Conservation (phyloP, 306 rosid species). For the Quercus aquifolioides region DNA sequence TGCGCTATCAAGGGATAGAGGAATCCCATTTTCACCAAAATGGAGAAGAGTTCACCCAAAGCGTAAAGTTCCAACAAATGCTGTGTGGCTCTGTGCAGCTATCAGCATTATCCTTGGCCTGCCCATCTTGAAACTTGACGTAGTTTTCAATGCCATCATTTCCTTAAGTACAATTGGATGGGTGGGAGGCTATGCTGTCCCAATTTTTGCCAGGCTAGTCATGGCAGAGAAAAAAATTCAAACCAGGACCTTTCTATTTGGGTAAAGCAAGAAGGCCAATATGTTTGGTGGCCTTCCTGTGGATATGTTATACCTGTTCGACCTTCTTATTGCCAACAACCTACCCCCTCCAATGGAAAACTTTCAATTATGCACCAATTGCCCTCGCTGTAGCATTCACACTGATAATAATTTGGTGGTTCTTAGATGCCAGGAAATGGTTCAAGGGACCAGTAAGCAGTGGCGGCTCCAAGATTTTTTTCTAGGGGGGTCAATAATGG, state of each 20-base stretch:
- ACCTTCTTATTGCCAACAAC: not conserved
- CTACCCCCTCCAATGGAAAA: not conserved
- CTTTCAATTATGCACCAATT: not conserved
- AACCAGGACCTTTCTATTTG: conserved; percentile 1
- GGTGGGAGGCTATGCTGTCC: conserved; percentile 1
- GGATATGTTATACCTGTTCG: not conserved
- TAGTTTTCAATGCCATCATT: not conserved
- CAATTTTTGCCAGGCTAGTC: not conserved
- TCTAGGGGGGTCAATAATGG: too few relatives aligned
- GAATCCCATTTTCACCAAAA: not conserved
- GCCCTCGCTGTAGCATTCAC: not conserved
- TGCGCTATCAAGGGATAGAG: not conserved
- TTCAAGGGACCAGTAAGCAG: too few relatives aligned
- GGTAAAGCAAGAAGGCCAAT: not conserved
- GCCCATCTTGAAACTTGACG: not conserved
- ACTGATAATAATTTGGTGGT: not conserved
- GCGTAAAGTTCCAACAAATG: not conserved
- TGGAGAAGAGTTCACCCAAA: not conserved
- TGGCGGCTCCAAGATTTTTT: too few relatives aligned
- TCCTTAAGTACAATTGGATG: not conserved
- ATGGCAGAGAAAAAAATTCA: not conserved
- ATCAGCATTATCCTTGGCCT: not conserved
- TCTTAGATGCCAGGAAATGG: conserved; percentile 26
- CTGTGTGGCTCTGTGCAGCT: not conserved
- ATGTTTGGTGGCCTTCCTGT: not conserved